These are phyloP conservation scores for Verticillium albo-atrum DNA, from an alignment of 2,329 filamentous ascomycete species.

Conservation along the genomic window DNA sequence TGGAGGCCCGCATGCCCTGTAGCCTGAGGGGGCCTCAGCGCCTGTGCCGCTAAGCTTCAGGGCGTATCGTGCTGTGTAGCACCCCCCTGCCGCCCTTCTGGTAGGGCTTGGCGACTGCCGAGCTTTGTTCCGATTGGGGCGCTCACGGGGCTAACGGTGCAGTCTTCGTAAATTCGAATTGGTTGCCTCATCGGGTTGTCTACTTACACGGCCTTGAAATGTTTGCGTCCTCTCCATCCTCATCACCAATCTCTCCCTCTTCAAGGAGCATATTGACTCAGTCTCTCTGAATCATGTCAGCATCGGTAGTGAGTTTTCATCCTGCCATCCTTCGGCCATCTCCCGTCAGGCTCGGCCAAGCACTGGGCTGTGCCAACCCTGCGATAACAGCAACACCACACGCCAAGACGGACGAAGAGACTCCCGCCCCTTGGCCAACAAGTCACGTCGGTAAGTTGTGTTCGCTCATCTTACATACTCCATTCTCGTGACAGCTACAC, in stretches of 20 bases:
- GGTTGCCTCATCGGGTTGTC: background rate
- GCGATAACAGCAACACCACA: background rate
- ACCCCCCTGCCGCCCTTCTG: background rate
- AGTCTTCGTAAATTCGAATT: background rate
- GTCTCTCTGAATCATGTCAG: background rate
- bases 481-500: conserved; percentile 26
- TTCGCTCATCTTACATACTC: background rate
- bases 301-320: background rate
- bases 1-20: background rate
- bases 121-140: background rate
- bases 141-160: background rate
- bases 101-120: background rate
- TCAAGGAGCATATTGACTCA: no score
- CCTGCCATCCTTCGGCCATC: background rate
- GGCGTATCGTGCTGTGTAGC: background rate
- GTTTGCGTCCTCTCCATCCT: background rate
- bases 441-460: no score
- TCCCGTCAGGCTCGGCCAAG: background rate
- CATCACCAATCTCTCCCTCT: background rate
- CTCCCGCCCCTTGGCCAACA: background rate
- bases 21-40: background rate
- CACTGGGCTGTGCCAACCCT: background rate
- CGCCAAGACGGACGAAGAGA: background rate
- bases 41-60: background rate
- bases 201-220: background rate